phyloP scores from a whole-genome alignment of 352 stramenopile genomes.

The Phytophthora ramorum region DNA sequence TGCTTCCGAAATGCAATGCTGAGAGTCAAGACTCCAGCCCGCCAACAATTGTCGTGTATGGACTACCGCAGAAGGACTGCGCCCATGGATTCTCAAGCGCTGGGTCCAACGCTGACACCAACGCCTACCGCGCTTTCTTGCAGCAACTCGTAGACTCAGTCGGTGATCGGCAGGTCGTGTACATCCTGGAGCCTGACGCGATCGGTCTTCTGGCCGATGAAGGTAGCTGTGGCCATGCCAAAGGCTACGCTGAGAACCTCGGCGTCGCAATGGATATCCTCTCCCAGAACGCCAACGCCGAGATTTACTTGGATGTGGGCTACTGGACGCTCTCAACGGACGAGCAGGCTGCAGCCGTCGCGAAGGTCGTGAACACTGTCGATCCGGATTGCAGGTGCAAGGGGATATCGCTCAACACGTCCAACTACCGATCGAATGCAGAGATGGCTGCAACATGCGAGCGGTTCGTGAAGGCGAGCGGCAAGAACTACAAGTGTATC shows the following conservation, averaged over 20 bases:
- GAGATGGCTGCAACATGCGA: slow-evolving; percentile 44
- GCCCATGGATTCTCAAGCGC: slow-evolving; percentile 47
- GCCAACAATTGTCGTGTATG: slow-evolving; percentile 63
- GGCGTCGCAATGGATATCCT: slow-evolving; percentile 51
- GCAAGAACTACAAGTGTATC: slow-evolving; percentile 48
- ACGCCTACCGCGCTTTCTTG: slow-evolving; percentile 54
- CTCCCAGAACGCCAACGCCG: slow-evolving; percentile 53
- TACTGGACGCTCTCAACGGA: slow-evolving; percentile 57
- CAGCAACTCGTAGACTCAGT: slow-evolving; percentile 37
- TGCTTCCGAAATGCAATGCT: slow-evolving; percentile 23
- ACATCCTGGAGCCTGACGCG: slow-evolving; percentile 69
- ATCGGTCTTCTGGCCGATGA: slow-evolving; percentile 50
- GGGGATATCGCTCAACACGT: slow-evolving; percentile 64
- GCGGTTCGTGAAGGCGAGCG: slow-evolving; percentile 36
- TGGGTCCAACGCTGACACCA: slow-evolving; percentile 37
- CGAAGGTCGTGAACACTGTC: slow-evolving; percentile 42
- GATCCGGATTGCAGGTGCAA: slow-evolving; percentile 34
- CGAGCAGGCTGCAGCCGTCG: slow-evolving; percentile 31
- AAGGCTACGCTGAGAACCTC: slow-evolving; percentile 59
- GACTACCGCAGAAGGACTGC: slow-evolving; percentile 68
- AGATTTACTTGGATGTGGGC: slow-evolving; percentile 69
- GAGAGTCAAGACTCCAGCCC: slow-evolving; percentile 12
- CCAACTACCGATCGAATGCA: slow-evolving; percentile 51
- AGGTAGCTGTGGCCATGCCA: slow-evolving; percentile 40
- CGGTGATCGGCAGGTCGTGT: slow-evolving; percentile 49